A percentile compares a stretch with the other conserved stretches of the same genome.
phyloP scores from a whole-genome alignment of 73 alveolate genomes.

The Paramecium sexaurelia region DNA sequence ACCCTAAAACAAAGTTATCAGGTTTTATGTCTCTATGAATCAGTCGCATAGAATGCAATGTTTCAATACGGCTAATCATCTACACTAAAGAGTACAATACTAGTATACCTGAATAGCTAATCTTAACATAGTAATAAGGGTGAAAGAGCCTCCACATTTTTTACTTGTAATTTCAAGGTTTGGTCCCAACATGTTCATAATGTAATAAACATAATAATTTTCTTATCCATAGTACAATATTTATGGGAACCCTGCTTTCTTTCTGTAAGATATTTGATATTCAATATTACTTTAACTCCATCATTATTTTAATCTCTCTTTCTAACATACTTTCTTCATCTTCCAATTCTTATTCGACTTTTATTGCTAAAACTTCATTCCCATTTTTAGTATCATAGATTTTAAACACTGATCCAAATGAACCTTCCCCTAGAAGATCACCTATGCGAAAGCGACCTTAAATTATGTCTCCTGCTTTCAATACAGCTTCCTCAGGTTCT shows the following conservation, averaged over 20 bases:
- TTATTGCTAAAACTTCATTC: background rate
- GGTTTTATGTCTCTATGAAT: constrained; percentile 76
- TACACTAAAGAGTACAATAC: constrained; percentile 67
- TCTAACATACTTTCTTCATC: constrained; percentile 49
- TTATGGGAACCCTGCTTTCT: constrained; percentile 54
- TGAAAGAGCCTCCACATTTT: constrained; percentile 52
- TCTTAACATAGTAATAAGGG: constrained; percentile 17
- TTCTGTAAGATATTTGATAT: background rate
- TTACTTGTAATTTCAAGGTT: constrained; percentile 27
- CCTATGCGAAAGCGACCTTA: background rate
- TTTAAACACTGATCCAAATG: constrained; percentile 27
- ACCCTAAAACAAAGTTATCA: constrained; percentile 70
- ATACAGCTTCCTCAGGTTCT: background rate
- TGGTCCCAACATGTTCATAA: constrained; percentile 60
- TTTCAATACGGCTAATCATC: constrained; percentile 58
- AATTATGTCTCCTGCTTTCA: background rate
- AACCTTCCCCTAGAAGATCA: constrained; percentile 24
- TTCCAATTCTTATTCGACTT: constrained; percentile 3
- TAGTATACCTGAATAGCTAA: constrained; percentile 66
- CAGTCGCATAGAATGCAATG: background rate
- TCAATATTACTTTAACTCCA: background rate
- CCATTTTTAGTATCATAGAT: background rate
- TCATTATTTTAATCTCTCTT: constrained; percentile 39
- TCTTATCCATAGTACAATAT: constrained; percentile 12
- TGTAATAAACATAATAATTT: constrained; percentile 1